Base-by-base conservation (phyloP, 305 asterid genomes). In the Vinca major region DNA sequence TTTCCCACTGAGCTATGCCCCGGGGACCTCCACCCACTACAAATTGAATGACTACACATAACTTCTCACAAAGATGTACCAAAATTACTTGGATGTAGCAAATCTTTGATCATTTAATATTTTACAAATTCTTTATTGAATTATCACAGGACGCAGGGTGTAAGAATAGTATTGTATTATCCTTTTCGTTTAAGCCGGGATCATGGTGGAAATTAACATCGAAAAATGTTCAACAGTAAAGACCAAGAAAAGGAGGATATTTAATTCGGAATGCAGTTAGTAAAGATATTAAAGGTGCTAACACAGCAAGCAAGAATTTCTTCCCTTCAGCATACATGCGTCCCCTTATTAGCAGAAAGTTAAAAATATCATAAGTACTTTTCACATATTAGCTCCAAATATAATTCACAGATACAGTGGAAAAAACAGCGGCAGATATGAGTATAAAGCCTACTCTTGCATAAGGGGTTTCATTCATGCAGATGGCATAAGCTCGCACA, bases 391-490 rank as follows among this genome's bases (percentile, higher is more conserved):
- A 14, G 63, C 13, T 3, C n/a, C 17, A 9, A 53, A 67, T 3
- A 12, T 11, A 17, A 66, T 52, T 52, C 0, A 16, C 19, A 55
- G 0, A 3, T 57, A 13, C 52, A 47, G 50, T 47, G 12, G 12
- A 47, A 47, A 7, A 41, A 41, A 41, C 33, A 5, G 19, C 17
- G n/a, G 8, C 7, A 19, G 3, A 50, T 4, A 6, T 2, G 4
- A 21, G 39, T 54, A 19, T 19, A 57, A 26, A 26, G 43, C 63
- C 33, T 41, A 57, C 5, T 12, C 2, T 14, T 5, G 5, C 33
- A 26, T 26, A 26, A 57, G 62, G 19, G 64, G 64, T 12, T 60
- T 36, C 64, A 60, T 11, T 44, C 21, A 6, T 60, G 64, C 64
- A 37, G n/a, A 36, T 37, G 47, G 47, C 12, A 37, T 14, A 37